Conservation (phyloP, 306 rosid genomes). For the Cyamopsis tetragonoloba region DNA sequence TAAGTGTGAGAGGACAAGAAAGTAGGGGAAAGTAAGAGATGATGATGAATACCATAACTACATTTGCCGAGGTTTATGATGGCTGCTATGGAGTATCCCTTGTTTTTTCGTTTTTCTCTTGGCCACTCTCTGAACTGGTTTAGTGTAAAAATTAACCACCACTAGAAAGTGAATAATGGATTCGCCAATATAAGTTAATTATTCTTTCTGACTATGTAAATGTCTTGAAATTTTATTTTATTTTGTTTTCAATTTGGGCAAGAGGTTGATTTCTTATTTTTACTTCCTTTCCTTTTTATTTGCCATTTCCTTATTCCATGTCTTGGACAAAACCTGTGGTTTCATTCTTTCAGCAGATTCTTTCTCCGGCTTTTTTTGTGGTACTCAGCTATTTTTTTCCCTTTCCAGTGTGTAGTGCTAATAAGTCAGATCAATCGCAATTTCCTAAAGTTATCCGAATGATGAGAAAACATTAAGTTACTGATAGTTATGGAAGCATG, state of each 20-base stretch:
- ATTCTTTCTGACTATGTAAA: background rate
- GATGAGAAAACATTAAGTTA: slow-evolving; percentile 11
- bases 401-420: background rate
- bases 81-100: background rate
- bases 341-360: background rate
- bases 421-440: slow-evolving; percentile 9
- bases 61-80: background rate
- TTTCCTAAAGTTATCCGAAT: slow-evolving; percentile 5
- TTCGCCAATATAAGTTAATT: background rate
- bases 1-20: background rate
- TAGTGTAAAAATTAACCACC: background rate
- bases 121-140: background rate
- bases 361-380: slow-evolving; percentile 19
- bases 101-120: background rate
- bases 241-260: background rate
- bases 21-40: background rate
- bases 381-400: background rate
- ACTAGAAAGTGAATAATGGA: background rate
- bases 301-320: background rate
- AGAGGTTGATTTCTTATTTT: background rate
- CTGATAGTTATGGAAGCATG: slow-evolving; percentile 20
- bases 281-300: background rate
- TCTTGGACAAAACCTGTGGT: background rate
- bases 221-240: background rate
- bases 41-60: background rate